A percentile compares a stretch with the other conserved stretches of the same genome.
phyloP scores from a whole-genome alignment of 1,284 basidiomycete genomes.

The Volvariella surrecta region DNA sequence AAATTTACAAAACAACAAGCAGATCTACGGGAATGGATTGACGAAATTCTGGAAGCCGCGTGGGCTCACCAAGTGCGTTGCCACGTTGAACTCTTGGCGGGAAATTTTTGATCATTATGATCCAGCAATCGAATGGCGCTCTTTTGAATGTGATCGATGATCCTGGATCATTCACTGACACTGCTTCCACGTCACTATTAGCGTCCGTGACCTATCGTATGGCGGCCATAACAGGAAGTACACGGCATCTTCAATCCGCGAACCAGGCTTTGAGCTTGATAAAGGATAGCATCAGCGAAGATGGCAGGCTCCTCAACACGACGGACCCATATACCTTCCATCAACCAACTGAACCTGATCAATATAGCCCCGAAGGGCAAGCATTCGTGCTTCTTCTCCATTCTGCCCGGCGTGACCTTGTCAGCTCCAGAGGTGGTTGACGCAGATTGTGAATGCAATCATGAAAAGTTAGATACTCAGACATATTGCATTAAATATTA shows the following conservation, averaged over 20 bases:
- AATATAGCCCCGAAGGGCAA: slow-evolving; percentile 49
- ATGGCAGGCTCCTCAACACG: slow-evolving; percentile 51
- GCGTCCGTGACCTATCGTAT: slow-evolving; percentile 43
- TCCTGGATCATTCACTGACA: slow-evolving; percentile 38
- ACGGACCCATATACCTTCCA: slow-evolving; percentile 56
- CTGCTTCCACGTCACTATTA: slow-evolving; percentile 43
- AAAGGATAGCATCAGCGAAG: slow-evolving; percentile 25
- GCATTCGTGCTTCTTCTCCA: slow-evolving; percentile 62
- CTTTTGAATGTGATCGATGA: slow-evolving; percentile 47
- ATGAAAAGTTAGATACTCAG: too few relatives aligned
- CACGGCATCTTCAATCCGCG: slow-evolving; percentile 30
- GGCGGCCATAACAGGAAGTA: slow-evolving; percentile 25
- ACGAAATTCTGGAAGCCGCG: slow-evolving; percentile 43
- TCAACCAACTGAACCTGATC: slow-evolving; percentile 28
- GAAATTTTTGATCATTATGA: slow-evolving; percentile 5
- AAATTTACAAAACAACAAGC: slow-evolving; percentile 33
- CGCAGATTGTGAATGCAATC: too few relatives aligned
- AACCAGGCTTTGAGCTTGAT: slow-evolving; percentile 30
- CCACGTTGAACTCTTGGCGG: slow-evolving; percentile 1
- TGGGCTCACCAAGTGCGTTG: slow-evolving; percentile 38
- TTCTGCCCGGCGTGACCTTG: slow-evolving; percentile 49
- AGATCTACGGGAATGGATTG: slow-evolving; percentile 48
- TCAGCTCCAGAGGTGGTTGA: slow-evolving; percentile 23
- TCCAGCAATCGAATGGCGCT: slow-evolving; percentile 35
- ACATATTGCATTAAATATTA: too few relatives aligned